These are phyloP conservation scores for Termitomyces bulborhizus DNA, from an alignment of 768 basidiomycete species.

Conservation along the genomic window DNA sequence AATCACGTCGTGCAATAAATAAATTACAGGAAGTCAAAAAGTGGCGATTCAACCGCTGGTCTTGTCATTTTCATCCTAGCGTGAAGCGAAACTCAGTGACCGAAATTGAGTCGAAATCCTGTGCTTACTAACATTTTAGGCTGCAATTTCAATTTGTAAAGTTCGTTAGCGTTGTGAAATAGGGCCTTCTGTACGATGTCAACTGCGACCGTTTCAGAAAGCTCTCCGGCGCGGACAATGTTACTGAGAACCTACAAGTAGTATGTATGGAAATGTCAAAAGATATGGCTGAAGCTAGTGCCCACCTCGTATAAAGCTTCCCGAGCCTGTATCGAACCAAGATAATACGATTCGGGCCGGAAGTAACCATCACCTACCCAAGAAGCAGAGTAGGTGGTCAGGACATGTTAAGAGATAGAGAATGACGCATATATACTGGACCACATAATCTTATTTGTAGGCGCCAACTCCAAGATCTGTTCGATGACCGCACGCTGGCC, in stretches of 20 bases:
- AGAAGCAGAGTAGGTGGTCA: neutral
- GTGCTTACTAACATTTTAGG: constrained; percentile 7
- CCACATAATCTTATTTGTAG: constrained; percentile 79
- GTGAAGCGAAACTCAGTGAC: neutral
- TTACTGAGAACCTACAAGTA: constrained; percentile 48
- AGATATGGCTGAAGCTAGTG: neutral
- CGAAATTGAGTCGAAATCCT: neutral
- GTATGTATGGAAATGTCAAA: neutral
- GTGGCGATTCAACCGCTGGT: neutral
- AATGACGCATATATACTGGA: constrained; percentile 45
- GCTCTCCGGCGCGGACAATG: constrained; percentile 37
- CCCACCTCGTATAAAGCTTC: constrained; percentile 52
- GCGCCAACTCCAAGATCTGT: constrained; percentile 64
- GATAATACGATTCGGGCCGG: constrained; percentile 76
- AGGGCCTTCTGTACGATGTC: constrained; percentile 48
- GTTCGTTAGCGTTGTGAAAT: constrained; percentile 59
- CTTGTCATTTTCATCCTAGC: neutral
- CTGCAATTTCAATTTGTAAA: constrained; percentile 52
- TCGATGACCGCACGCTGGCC: constrained; percentile 57
- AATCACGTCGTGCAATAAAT: too few relatives aligned
- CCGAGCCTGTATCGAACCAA: constrained; percentile 61
- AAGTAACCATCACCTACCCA: constrained; percentile 54
- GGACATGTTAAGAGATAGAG: neutral
- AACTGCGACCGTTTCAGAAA: constrained; percentile 51
- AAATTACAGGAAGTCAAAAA: neutral